phyloP scores from a whole-genome alignment of 2,329 filamentous ascomycete genomes.

The Mariannaea sp. region DNA sequence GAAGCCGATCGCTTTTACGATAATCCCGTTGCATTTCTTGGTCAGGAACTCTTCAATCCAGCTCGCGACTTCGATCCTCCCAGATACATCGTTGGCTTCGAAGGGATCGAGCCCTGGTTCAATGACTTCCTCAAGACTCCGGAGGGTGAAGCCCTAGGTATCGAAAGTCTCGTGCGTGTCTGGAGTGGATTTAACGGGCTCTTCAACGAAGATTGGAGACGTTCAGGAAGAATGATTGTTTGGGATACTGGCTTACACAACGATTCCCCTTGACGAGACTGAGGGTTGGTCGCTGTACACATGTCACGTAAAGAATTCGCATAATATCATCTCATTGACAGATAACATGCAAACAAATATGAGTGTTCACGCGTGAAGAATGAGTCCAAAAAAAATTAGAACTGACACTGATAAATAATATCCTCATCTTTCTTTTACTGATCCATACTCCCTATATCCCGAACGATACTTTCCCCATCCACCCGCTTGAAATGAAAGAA shows the following conservation, averaged over 20 bases:
- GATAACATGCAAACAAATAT: neutral
- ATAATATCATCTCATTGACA: neutral
- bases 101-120: slow-evolving; percentile 58
- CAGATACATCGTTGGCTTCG: slow-evolving; percentile 64
- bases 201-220: slow-evolving; percentile 65
- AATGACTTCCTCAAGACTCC: slow-evolving; percentile 50
- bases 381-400: too few relatives aligned
- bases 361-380: too few relatives aligned
- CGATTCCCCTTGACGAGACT: slow-evolving; percentile 7
- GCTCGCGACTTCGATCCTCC: slow-evolving; percentile 45
- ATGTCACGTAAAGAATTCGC: neutral
- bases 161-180: slow-evolving; percentile 49
- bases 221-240: slow-evolving; percentile 61
- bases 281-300: slow-evolving; percentile 1
- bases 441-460: slow-evolving; percentile 31
- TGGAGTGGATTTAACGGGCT: slow-evolving; percentile 65
- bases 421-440: slow-evolving; percentile 20
- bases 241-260: slow-evolving; percentile 57
- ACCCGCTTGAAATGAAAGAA: slow-evolving; percentile 27
- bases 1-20: slow-evolving; percentile 93
- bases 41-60: slow-evolving; percentile 53
- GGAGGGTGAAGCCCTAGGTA: slow-evolving; percentile 47
- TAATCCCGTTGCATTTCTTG: slow-evolving; percentile 60
- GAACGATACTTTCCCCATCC: slow-evolving; percentile 25
- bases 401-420: too few relatives aligned